Percentiles rank a stretch among this genome's conserved stretches.
These are phyloP conservation scores for Cryptomeria japonica DNA, from an alignment of 75 land plant species.

Conservation along the genomic window DNA sequence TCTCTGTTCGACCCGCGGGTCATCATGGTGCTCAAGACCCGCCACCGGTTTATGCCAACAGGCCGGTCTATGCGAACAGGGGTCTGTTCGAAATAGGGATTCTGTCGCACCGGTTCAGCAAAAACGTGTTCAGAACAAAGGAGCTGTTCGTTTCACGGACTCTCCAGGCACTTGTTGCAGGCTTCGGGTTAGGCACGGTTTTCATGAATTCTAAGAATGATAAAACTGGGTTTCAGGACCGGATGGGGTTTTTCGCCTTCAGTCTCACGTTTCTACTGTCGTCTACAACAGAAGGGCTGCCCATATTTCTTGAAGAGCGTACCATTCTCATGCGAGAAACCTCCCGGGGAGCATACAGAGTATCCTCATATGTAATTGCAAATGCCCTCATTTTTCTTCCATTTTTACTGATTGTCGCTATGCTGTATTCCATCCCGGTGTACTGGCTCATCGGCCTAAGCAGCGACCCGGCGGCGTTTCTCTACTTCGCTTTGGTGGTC, in stretches of 20 bases:
- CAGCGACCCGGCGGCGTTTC: constrained; percentile 28
- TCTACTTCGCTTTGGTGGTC: constrained; percentile 63
- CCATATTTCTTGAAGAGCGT: constrained; percentile 77
- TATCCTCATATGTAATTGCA: constrained; percentile 76
- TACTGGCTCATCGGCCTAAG: constrained; percentile 82
- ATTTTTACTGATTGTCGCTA: constrained; percentile 61
- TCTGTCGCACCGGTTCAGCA: constrained; percentile 55
- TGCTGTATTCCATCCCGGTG: constrained; percentile 52
- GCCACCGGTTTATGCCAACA: not conserved
- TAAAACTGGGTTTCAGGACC: constrained; percentile 26
- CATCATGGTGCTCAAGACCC: not conserved
- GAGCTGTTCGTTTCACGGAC: constrained; percentile 66
- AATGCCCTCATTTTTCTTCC: constrained; percentile 78
- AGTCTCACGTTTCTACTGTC: constrained; percentile 75
- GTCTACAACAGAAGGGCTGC: constrained; percentile 82
- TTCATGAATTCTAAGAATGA: constrained; percentile 36
- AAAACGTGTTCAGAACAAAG: constrained; percentile 62
- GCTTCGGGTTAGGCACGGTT: constrained; percentile 63
- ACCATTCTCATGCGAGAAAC: constrained; percentile 81
- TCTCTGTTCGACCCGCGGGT: not conserved
- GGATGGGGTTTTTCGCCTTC: constrained; percentile 78
- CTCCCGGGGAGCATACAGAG: constrained; percentile 72
- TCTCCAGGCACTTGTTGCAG: constrained; percentile 60
- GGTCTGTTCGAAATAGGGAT: constrained; percentile 39
- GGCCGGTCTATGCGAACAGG: constrained; percentile 39